Base-by-base conservation (phyloP, 2,329 filamentous ascomycete genomes). In the Fusarium siculi region DNA sequence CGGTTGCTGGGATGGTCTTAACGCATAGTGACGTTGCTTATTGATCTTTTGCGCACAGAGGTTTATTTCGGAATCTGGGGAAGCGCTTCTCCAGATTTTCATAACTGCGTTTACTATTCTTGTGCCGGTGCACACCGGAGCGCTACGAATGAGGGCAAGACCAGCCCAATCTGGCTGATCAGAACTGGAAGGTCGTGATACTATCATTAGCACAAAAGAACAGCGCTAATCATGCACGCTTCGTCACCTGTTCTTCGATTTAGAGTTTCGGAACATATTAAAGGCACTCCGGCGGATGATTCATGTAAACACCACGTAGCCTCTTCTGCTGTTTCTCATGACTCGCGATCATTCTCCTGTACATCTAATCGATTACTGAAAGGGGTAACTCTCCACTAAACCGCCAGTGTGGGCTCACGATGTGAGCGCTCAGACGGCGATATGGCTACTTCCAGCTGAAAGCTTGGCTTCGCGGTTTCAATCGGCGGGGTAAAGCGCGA, bases 121-220 rank as follows among this genome's bases (percentile, higher is more conserved):
- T 36, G 4, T 52, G 12, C 16, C 3, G 12, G 12, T 4, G 12
- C 16, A n/a, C 19, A 4, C 30, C 16, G 18, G 23, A 52, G 4
- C 9, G 4, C 11, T 19, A 4, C 2, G 12, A 14, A 9, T 12
- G 15, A 11, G 23, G 14, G 8, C 14, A n/a, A 21, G 7, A 5
- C 4, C 2, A 28, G 14, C 34, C 23, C 19, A 14, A n/a, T 53
- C 2, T n/a, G 9, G 1, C 11, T 9, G 14, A 14, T 21, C 50
- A 39, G 50, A 53, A 53, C 19, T 18, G 23, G 34, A 53, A 53
- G 23, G 50, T 28, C 34, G 7, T 28, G 23, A 39, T n/a, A 16
- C n/a, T 28, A 53, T 53, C 14, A 18, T n/a, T 39, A 39, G 34
- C 19, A 39, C 23, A 18, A 28, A 16, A 2, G 9, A 21, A 18